Evolutionary conservation across 441 rosid species (phyloP).

Genomic region (Brassica hybrid): DNA sequence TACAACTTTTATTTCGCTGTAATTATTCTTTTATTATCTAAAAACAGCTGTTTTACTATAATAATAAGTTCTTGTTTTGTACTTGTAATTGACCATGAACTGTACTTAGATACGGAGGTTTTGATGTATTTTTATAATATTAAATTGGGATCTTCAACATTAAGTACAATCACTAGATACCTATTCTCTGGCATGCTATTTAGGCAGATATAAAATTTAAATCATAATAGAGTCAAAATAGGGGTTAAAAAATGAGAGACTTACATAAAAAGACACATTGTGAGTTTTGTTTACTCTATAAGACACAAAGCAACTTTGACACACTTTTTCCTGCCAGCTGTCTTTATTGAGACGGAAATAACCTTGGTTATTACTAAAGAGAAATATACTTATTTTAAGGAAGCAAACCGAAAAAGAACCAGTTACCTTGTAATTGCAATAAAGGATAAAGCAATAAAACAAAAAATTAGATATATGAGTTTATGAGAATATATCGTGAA

Average conservation of each 20-base stretch:
- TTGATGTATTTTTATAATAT: background rate
- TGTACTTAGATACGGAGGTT: background rate
- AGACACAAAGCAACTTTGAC: too few relatives aligned
- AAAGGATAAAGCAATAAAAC: too few relatives aligned
- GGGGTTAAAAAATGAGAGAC: background rate
- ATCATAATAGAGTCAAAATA: background rate
- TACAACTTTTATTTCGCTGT: constrained; percentile 20
- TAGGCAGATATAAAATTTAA: constrained; percentile 5
- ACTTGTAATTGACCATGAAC: constrained; percentile 30
- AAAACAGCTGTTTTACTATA: constrained; percentile 23
- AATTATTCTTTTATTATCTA: constrained; percentile 13
- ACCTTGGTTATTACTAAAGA: too few relatives aligned
- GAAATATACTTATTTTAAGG: too few relatives aligned
- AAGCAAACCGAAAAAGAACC: too few relatives aligned
- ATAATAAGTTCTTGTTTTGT: background rate
- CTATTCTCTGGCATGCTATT: constrained; percentile 12
- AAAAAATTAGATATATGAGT: too few relatives aligned
- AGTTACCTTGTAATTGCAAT: too few relatives aligned
- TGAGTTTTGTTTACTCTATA: too few relatives aligned
- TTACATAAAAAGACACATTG: too few relatives aligned
- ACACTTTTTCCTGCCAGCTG: too few relatives aligned
- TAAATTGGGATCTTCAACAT: constrained; percentile 19
- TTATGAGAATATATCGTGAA: too few relatives aligned
- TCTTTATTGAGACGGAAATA: too few relatives aligned
- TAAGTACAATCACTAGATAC: constrained; percentile 12